Evolutionary conservation across 1,139 yeast genomes (phyloP).

Genomic region (Zygosaccharomyces sapae): DNA sequence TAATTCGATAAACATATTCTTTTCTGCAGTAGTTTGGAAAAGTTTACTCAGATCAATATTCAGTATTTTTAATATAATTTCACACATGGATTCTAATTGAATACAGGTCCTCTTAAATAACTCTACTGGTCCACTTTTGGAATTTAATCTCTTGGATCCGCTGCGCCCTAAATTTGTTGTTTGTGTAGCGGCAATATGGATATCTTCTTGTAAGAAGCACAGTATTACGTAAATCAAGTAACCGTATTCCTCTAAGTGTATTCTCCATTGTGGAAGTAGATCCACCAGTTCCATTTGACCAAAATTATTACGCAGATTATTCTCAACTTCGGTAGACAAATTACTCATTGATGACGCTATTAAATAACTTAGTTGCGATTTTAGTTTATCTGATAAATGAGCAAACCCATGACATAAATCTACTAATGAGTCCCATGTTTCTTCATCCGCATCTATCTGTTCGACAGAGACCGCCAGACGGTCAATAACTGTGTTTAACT

Average conservation of each 20-base stretch:
- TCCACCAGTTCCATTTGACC: conserved; percentile 55
- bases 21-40: conserved; percentile 78
- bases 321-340: conserved; percentile 35
- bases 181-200: conserved; percentile 36
- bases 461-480: conserved; percentile 65
- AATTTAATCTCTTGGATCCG: conserved; percentile 12
- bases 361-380: conserved; percentile 53
- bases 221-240: conserved; percentile 58
- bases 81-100: conserved; percentile 52
- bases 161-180: conserved; percentile 19
- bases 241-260: conserved; percentile 59
- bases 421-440: conserved; percentile 55
- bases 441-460: conserved; percentile 48
- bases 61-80: conserved; percentile 40
- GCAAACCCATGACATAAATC: conserved; percentile 54
- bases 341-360: conserved; percentile 49
- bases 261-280: conserved; percentile 46
- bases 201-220: conserved; percentile 42
- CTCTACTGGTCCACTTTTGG: conserved; percentile 35
- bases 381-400: conserved; percentile 44
- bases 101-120: conserved; percentile 53
- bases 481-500: conserved; percentile 54
- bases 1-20: conserved; percentile 64
- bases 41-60: conserved; percentile 53
- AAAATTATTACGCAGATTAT: conserved; percentile 35